Evolutionary conservation across 2,329 filamentous ascomycete genomes (phyloP).

Genomic region (Coleophoma crateriformis): DNA sequence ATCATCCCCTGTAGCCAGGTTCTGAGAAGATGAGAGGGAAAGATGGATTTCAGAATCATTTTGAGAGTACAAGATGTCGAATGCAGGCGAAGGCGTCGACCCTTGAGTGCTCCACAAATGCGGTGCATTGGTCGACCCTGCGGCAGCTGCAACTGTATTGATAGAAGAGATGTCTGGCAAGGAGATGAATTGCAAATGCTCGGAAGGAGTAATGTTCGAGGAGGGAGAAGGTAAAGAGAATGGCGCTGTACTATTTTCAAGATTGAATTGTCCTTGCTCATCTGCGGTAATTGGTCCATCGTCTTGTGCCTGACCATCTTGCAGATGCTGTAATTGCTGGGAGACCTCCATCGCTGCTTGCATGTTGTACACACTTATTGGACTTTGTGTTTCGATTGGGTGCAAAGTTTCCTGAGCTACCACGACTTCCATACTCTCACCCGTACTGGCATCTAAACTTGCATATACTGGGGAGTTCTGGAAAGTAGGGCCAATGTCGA

Average conservation of each 20-base stretch:
- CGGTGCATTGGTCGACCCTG: conserved; percentile 1
- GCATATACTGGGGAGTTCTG: neutral
- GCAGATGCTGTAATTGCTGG: conserved; percentile 23
- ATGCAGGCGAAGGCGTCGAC: conserved; percentile 2
- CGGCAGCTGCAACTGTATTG: neutral
- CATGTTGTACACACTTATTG: conserved; percentile 8
- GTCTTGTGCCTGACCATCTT: conserved; percentile 22
- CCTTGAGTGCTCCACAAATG: conserved; percentile 3
- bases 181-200: conserved; percentile 1
- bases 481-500: neutral
- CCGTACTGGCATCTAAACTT: neutral
- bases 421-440: neutral
- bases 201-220: neutral
- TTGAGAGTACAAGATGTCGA: conserved; percentile 4
- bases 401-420: neutral
- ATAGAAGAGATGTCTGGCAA: conserved; percentile 4
- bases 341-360: conserved; percentile 22
- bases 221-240: conserved; percentile 12
- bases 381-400: neutral
- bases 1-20: neutral
- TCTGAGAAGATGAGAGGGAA: conserved; percentile 2
- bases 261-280: conserved; percentile 8
- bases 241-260: conserved; percentile 22
- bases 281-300: conserved; percentile 8
- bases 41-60: conserved; percentile 4